phyloP scores from a whole-genome alignment of 768 basidiomycete genomes.

The Rhizopogon salebrosus region DNA sequence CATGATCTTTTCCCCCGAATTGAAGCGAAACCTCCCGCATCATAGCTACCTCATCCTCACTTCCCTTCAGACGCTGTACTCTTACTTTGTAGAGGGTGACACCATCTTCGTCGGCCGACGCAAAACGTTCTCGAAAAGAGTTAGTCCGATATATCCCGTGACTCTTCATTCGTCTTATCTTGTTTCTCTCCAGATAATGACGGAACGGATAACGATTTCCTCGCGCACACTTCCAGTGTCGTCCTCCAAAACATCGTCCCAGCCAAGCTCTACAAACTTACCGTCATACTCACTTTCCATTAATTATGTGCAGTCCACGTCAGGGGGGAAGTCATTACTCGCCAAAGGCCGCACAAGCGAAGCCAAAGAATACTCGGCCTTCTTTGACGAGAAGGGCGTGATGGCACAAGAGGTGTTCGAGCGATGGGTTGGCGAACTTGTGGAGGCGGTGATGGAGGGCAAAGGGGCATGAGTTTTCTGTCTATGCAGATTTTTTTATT shows the following conservation, averaged over 20 bases:
- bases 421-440: slow-evolving; percentile 70
- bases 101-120: slow-evolving; percentile 86
- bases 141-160: slow-evolving; percentile 30
- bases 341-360: slow-evolving; percentile 60
- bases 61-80: slow-evolving; percentile 67
- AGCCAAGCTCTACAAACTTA: slow-evolving; percentile 34
- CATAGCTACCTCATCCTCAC: slow-evolving; percentile 74
- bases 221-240: slow-evolving; percentile 60
- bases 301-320: slow-evolving; percentile 73
- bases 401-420: slow-evolving; percentile 77
- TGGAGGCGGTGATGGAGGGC: slow-evolving; percentile 70
- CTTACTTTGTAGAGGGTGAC: slow-evolving; percentile 81
- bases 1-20: neutral
- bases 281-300: slow-evolving; percentile 67
- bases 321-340: slow-evolving; percentile 81
- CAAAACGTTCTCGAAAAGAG: slow-evolving; percentile 84
- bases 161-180: slow-evolving; percentile 1
- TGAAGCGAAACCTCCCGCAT: slow-evolving; percentile 5
- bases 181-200: slow-evolving; percentile 62
- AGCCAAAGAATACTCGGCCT: slow-evolving; percentile 55
- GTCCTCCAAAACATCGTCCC: slow-evolving; percentile 7
- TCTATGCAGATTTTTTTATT: neutral
- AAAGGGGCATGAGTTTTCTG: slow-evolving; percentile 36
- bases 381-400: slow-evolving; percentile 78
- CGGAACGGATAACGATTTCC: slow-evolving; percentile 79